Conservation (phyloP, 768 basidiomycete genomes). For the Hypholoma fasciculare region DNA sequence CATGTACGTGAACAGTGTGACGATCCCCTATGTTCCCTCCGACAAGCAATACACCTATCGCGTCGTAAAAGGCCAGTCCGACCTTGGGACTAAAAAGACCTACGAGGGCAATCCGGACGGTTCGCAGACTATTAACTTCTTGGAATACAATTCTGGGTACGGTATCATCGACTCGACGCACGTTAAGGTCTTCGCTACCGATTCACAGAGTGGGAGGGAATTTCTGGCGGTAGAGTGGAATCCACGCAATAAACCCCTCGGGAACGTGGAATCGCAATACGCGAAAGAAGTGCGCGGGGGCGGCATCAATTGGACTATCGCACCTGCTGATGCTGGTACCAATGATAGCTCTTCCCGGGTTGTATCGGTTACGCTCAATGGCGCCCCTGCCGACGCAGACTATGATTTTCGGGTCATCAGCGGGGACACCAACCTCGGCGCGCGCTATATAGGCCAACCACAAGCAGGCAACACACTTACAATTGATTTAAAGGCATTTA, state of each 20-base stretch:
- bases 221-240: neutral
- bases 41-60: neutral
- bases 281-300: neutral
- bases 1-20: conserved; percentile 1
- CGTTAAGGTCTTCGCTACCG: conserved; percentile 1
- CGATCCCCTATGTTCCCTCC: neutral
- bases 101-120: neutral
- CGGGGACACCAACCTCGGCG: neutral
- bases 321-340: neutral
- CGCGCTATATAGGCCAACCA: neutral
- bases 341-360: neutral
- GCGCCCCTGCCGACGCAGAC: neutral
- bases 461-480: neutral
- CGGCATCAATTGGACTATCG: neutral
- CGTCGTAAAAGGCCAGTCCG: neutral
- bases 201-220: neutral
- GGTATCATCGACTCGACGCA: conserved; percentile 2
- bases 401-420: neutral
- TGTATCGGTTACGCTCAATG: neutral
- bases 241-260: neutral
- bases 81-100: neutral
- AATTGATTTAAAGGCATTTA: neutral
- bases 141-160: neutral
- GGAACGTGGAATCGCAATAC: neutral
- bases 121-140: conserved; percentile 1